phyloP scores from a whole-genome alignment of 768 basidiomycete genomes.

The Antrodiella citrinella region DNA sequence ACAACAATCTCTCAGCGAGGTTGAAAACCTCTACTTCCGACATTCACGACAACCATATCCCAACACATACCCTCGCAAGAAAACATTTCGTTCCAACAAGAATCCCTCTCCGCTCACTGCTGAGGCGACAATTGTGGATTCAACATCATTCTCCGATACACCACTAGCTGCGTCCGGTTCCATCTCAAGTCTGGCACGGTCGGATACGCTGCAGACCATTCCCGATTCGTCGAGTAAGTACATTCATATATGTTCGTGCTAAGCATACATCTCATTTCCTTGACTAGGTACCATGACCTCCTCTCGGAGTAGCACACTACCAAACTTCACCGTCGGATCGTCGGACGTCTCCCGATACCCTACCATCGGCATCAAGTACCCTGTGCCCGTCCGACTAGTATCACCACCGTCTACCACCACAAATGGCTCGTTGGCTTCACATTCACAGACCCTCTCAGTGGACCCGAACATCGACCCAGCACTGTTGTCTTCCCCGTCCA shows the following conservation, averaged over 20 bases:
- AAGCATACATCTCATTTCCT: too few relatives aligned
- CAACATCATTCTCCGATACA: too few relatives aligned
- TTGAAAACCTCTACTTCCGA: slow-evolving; percentile 76
- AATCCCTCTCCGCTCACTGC: background rate
- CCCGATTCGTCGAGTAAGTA: background rate
- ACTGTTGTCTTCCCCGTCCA: background rate
- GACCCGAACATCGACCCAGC: background rate
- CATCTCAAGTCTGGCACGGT: background rate
- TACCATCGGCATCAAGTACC: too few relatives aligned
- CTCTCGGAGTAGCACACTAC: too few relatives aligned
- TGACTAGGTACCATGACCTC: too few relatives aligned
- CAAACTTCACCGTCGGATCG: too few relatives aligned
- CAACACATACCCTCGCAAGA: slow-evolving; percentile 1
- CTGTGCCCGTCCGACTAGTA: too few relatives aligned
- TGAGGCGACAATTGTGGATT: too few relatives aligned
- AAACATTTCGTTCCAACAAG: background rate
- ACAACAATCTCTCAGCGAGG: slow-evolving; percentile 72
- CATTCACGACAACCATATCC: slow-evolving; percentile 31
- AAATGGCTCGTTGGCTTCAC: background rate
- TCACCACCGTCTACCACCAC: too few relatives aligned
- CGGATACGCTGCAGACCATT: background rate
- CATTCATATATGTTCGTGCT: too few relatives aligned
- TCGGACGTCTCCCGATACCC: too few relatives aligned
- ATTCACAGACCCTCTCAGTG: background rate
- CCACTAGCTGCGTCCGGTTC: too few relatives aligned